Evolutionary conservation across 306 rosid species (phyloP).

Genomic region (Gastrolobium bilobum): DNA sequence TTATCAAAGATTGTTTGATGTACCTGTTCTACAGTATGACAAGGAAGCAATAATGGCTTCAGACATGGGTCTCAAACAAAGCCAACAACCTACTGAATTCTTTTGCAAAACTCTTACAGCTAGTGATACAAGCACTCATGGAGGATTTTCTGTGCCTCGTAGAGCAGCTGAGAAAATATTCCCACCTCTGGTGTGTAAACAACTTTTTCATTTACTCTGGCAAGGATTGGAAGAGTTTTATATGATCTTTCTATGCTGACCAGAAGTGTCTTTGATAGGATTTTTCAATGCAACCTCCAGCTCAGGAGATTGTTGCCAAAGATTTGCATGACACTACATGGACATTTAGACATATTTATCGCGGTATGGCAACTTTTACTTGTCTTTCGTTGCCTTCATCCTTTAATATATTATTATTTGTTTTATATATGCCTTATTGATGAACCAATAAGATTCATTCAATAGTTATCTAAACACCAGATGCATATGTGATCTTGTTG

Average conservation of each 20-base stretch:
- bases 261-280: constrained; percentile 63
- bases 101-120: constrained; percentile 99
- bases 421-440: constrained; percentile 13
- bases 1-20: constrained; percentile 44
- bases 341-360: constrained; percentile 96
- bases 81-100: constrained; percentile 93
- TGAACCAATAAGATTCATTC: constrained; percentile 11
- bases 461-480: constrained; percentile 7
- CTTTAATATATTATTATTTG: constrained; percentile 10
- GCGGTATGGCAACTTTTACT: constrained; percentile 69
- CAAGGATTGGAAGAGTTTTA: constrained; percentile 15
- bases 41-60: constrained; percentile 92
- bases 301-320: constrained; percentile 88
- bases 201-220: constrained; percentile 25
- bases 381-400: constrained; percentile 1
- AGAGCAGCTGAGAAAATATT: constrained; percentile 98
- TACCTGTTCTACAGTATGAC: constrained; percentile 72
- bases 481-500: not conserved
- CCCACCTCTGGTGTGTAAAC: constrained; percentile 78
- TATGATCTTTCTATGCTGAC: constrained; percentile 50
- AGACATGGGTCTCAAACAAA: constrained; percentile 96
- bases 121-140: constrained; percentile 98
- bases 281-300: constrained; percentile 98
- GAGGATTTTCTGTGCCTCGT: constrained; percentile 99
- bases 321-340: constrained; percentile 94